These are phyloP conservation scores for Crithidia bombi DNA, from an alignment of 208 protist genomes.

Conservation along the genomic window DNA sequence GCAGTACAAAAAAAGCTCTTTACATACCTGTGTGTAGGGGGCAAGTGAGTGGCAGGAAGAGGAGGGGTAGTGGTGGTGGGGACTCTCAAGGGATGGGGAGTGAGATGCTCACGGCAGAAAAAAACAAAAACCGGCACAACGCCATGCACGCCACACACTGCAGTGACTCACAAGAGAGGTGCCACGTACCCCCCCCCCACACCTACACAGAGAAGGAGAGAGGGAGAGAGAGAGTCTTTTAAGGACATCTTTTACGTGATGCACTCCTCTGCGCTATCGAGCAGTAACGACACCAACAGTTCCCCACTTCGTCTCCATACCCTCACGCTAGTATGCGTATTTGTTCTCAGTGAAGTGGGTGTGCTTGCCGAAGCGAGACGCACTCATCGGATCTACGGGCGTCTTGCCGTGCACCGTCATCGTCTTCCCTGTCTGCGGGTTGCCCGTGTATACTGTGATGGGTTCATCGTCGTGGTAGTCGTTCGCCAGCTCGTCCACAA, in stretches of 20 bases:
- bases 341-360: slow-evolving; percentile 87
- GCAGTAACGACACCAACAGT: slow-evolving; percentile 10
- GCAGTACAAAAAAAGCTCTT: too few species aligned
- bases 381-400: slow-evolving; percentile 50
- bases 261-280: not conserved
- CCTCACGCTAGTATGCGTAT: slow-evolving; percentile 62
- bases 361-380: slow-evolving; percentile 78
- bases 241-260: not conserved
- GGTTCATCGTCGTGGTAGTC: slow-evolving; percentile 82
- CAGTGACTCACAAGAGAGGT: too few species aligned
- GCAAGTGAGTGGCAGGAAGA: too few species aligned
- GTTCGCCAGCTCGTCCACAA: slow-evolving; percentile 57
- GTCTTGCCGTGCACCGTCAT: slow-evolving; percentile 92
- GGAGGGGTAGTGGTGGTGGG: too few species aligned
- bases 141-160: too few species aligned
- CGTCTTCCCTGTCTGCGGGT: slow-evolving; percentile 73
- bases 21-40: too few species aligned
- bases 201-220: not conserved
- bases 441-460: slow-evolving; percentile 88
- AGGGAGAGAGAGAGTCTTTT: not conserved
- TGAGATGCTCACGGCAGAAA: too few species aligned
- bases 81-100: too few species aligned
- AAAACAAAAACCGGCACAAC: too few species aligned
- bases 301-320: not conserved
- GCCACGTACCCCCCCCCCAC: too few species aligned